Evolutionary conservation across 441 rosid genomes (phyloP).

Genomic region (Euphorbia schlechtendalii): DNA sequence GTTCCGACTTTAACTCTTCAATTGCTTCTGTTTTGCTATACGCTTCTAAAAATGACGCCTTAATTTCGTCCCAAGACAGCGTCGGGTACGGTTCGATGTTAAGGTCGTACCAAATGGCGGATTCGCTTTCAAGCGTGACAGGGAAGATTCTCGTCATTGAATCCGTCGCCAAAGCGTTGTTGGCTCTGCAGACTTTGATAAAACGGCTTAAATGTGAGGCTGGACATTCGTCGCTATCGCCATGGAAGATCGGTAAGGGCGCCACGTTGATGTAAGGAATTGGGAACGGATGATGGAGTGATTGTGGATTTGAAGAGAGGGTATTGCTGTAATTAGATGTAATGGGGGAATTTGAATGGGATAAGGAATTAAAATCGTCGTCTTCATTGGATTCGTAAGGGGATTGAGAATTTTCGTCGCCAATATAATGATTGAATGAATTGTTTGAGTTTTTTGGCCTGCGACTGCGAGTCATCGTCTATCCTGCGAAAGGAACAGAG

Average conservation of each 20-base stretch:
- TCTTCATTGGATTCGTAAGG: conserved; percentile 10
- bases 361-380: not conserved
- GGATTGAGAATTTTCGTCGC: not conserved
- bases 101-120: conserved; percentile 38
- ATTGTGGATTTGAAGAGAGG: not conserved
- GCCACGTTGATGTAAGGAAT: conserved; percentile 26
- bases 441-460: not conserved
- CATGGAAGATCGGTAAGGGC: conserved; percentile 30
- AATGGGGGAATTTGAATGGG: not conserved
- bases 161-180: conserved; percentile 21
- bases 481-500: not conserved
- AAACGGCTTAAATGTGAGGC: conserved; percentile 31
- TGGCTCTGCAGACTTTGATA: conserved; percentile 35
- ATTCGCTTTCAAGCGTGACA: conserved; percentile 34
- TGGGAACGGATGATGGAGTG: not conserved
- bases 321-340: not conserved
- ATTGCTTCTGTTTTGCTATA: conserved; percentile 15
- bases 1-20: conserved; percentile 23
- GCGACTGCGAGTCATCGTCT: not conserved
- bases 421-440: not conserved
- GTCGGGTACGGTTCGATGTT: conserved; percentile 32
- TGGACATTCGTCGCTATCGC: conserved; percentile 25
- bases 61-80: conserved; percentile 31
- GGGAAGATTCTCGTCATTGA: conserved; percentile 35
- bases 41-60: conserved; percentile 28